Evolutionary conservation across 768 basidiomycete species (phyloP), one percentile per base, ranked within the genome.

Genomic region (Lepiota brunneoincarnata): DNA sequence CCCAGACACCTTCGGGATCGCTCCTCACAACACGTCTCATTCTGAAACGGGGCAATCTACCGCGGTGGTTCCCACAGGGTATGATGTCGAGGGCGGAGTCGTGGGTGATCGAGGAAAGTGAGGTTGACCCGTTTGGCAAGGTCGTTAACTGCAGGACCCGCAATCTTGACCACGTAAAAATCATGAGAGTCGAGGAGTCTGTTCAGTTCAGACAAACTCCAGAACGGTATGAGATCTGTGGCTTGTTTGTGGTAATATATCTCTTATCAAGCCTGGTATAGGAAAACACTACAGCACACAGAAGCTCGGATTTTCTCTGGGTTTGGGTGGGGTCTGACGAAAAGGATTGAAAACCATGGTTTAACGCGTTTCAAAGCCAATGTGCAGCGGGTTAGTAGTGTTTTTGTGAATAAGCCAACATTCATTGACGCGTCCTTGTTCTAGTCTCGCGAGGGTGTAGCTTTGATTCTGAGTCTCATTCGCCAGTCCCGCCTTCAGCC

Each of bases 101-200:
- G 2, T 98, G 93, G 95, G 85, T 97, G 43, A 71, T 98, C 55
- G 95, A 98, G 69, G 90, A 95, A 75, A 96, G 89, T 61, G 91
- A 96, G 64, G 91, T 98, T 6, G 91, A 97, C 70, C 87, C 91
- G 3, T 74, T 84, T 51, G 89, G 86, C 28, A 84, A 86, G 70
- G 78, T 83, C 17, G 81, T 97, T 61, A 76, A 78, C 56, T 93
- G 90, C 62, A 76, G 78, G 56, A 96, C 95, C 15, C 86, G 83
- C 69, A 98, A 98, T 68, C 75, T 98, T 52, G 93, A 96, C 68
- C 91, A 95, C 70, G 87, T 92, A 64, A 96, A 94, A 72, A 81
- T 96, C 48, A 88, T 98, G 91, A 86, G 91, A 63, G 87, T 96
- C 31, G 84, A 92, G 58, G 95, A 98, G 69, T 83, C 81, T 4